Conservation (phyloP, 345 rosid genomes). For the Cardamine resedifolia region DNA sequence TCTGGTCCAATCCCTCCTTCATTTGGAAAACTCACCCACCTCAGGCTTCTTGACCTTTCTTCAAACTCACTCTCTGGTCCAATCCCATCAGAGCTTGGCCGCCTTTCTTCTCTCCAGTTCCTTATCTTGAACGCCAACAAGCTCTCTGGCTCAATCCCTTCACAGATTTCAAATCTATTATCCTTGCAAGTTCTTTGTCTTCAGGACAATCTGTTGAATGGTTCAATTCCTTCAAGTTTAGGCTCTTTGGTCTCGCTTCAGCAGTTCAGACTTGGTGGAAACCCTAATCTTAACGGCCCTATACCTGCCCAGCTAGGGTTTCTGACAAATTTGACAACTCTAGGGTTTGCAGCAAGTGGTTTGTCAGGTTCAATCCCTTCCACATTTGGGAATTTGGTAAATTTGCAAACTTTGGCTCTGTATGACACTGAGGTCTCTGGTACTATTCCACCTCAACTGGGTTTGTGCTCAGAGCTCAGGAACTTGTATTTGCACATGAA, state of each 20-base stretch:
- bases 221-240: constrained; percentile 77
- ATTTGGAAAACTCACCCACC: constrained; percentile 60
- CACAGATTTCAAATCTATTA: constrained; percentile 62
- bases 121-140: constrained; percentile 80
- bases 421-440: constrained; percentile 85
- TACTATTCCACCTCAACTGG: constrained; percentile 77
- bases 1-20: constrained; percentile 88
- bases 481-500: constrained; percentile 93
- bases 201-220: constrained; percentile 83
- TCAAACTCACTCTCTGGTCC: constrained; percentile 80
- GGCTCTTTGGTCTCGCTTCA: constrained; percentile 80
- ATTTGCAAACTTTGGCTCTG: constrained; percentile 81
- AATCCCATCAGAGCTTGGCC: constrained; percentile 74
- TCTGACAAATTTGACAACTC: constrained; percentile 75
- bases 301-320: constrained; percentile 76
- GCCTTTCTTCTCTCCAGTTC: constrained; percentile 73
- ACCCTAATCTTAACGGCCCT: constrained; percentile 73
- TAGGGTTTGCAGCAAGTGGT: constrained; percentile 88
- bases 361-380: constrained; percentile 85
- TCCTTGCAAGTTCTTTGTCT: constrained; percentile 76
- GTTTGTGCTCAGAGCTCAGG: constrained; percentile 70
- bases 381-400: constrained; percentile 76
- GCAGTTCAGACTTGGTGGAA: constrained; percentile 82
- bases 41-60: constrained; percentile 87
- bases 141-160: constrained; percentile 67